Conservation (phyloP, 2,329 filamentous ascomycete genomes). For the Spiromastix sp. region DNA sequence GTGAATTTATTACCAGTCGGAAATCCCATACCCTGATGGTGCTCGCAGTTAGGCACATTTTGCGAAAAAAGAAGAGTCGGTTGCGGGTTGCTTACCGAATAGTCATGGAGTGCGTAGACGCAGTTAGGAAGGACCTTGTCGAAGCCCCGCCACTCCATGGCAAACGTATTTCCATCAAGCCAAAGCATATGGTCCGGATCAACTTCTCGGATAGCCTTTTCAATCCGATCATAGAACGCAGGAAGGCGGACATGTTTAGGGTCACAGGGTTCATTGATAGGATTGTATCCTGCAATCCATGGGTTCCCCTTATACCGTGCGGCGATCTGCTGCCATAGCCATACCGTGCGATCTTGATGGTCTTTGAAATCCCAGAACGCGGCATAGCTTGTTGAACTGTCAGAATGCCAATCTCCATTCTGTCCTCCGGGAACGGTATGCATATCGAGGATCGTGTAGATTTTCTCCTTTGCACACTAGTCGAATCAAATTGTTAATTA, state of each 20-base stretch:
- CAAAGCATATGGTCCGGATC: conserved; percentile 39
- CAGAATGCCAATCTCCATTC: conserved; percentile 42
- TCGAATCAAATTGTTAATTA: neutral
- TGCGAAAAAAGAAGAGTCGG: neutral
- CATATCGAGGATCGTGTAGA: conserved; percentile 44
- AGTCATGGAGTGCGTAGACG: conserved; percentile 38
- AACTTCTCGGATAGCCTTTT: conserved; percentile 36
- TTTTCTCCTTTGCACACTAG: conserved; percentile 34
- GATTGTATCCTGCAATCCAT: conserved; percentile 43
- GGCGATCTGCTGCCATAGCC: conserved; percentile 41
- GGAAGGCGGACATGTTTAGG: conserved; percentile 36
- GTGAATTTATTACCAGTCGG: conserved; percentile 30
- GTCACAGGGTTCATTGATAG: conserved; percentile 43
- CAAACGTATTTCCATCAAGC: conserved; percentile 37
- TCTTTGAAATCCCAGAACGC: conserved; percentile 43
- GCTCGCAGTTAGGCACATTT: neutral
- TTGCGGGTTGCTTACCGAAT: conserved; percentile 11
- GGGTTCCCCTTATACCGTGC: conserved; percentile 35
- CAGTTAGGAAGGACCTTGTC: conserved; percentile 33
- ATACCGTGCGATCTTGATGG: conserved; percentile 40
- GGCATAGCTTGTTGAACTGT: conserved; percentile 36
- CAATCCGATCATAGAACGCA: conserved; percentile 37
- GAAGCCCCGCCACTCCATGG: conserved; percentile 37
- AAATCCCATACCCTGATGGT: conserved; percentile 29
- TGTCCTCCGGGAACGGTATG: conserved; percentile 41